Percentiles rank a stretch among this genome's conserved stretches.
These are phyloP conservation scores for Vigna angularis DNA, from an alignment of 306 rosid genomes.

Conservation along the genomic window DNA sequence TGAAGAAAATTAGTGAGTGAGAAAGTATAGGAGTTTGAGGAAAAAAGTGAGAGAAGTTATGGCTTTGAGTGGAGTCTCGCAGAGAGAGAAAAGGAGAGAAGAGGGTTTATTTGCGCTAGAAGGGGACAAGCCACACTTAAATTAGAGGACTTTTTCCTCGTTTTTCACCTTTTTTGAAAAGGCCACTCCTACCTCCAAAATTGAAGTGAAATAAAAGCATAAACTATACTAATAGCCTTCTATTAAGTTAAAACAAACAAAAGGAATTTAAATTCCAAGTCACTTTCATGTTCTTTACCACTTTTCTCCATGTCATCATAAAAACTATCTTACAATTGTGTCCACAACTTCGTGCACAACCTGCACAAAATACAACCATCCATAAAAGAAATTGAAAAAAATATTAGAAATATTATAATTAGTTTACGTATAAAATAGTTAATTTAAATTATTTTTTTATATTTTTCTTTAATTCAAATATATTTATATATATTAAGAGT, in stretches of 20 bases:
- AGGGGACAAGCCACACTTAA: conserved; percentile 67
- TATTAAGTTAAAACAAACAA: conserved; percentile 26
- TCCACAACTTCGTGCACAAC: no score
- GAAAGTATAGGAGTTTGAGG: conserved; percentile 46
- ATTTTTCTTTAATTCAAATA: no score
- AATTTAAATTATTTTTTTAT: no score
- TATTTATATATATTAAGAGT: no score
- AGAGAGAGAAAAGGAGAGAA: conserved; percentile 45
- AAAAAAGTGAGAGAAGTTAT: conserved; percentile 44
- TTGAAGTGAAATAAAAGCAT: background rate
- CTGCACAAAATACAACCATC: no score
- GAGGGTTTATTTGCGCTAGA: conserved; percentile 70
- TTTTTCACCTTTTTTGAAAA: background rate
- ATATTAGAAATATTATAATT: no score
- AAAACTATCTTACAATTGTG: no score
- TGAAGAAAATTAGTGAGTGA: conserved; percentile 40
- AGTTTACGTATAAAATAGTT: no score
- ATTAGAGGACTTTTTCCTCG: conserved; percentile 35
- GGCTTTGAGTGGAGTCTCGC: conserved; percentile 38
- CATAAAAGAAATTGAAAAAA: no score
- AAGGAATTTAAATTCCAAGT: no score
- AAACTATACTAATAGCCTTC: conserved; percentile 43
- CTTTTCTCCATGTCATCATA: no score
- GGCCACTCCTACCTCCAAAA: background rate
- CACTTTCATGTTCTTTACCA: no score